Evolutionary conservation across 306 rosid species (phyloP).

Genomic region (Parietaria judaica): DNA sequence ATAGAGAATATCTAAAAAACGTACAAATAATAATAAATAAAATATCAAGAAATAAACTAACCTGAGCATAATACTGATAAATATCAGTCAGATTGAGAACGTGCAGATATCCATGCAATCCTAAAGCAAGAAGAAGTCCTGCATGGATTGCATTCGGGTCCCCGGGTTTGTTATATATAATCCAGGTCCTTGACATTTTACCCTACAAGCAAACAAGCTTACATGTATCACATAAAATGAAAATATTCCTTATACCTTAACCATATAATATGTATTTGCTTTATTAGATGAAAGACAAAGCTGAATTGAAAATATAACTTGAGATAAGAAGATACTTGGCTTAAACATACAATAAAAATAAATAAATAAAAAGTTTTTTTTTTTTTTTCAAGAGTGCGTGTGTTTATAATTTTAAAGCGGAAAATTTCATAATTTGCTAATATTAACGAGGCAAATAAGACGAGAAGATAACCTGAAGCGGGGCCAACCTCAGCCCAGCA

Average conservation of each 20-base stretch:
- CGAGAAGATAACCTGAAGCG: constrained; percentile 62
- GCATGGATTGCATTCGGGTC: constrained; percentile 92
- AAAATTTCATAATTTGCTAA: not conserved
- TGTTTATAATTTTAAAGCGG: not conserved
- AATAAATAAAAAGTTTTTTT: no score
- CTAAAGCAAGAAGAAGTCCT: constrained; percentile 87
- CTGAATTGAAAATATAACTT: not conserved
- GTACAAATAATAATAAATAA: constrained; percentile 13
- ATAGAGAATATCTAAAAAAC: not conserved
- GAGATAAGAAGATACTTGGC: no score
- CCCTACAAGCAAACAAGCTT: constrained; percentile 55
- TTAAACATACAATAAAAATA: no score
- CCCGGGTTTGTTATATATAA: constrained; percentile 73
- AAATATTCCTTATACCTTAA: constrained; percentile 8
- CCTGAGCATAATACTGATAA: constrained; percentile 79
- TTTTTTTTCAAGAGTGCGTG: no score
- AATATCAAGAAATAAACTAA: constrained; percentile 23
- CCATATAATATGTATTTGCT: no score
- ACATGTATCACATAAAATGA: constrained; percentile 17
- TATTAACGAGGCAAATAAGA: constrained; percentile 4
- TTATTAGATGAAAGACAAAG: not conserved
- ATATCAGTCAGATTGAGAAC: constrained; percentile 69
- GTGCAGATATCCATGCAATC: constrained; percentile 82
- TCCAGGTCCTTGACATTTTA: constrained; percentile 95
- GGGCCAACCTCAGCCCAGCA: constrained; percentile 93